phyloP scores from a whole-genome alignment of 129 eudicot species.

The Saposhnikovia divaricata region DNA sequence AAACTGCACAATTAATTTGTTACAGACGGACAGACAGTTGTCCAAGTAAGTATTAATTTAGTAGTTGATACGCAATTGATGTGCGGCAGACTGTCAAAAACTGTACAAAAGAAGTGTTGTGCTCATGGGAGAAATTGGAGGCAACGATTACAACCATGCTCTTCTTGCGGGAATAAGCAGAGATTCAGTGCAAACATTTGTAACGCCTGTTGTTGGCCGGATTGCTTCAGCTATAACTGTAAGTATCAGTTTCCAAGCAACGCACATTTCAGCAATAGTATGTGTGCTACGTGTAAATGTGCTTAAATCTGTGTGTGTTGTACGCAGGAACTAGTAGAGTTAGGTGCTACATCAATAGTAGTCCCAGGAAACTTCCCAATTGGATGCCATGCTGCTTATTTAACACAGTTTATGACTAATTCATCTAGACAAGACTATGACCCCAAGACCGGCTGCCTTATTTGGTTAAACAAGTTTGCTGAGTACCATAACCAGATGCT shows the following conservation, averaged over 20 bases:
- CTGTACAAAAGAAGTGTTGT: slow-evolving; percentile 34
- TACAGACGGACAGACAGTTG: too few species aligned
- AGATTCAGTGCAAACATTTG: slow-evolving; percentile 30
- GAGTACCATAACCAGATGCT: slow-evolving; percentile 42
- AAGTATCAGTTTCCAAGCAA: slow-evolving; percentile 3
- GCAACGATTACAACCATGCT: slow-evolving; percentile 63
- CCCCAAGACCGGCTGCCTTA: slow-evolving; percentile 39
- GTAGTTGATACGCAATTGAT: background rate
- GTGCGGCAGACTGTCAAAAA: slow-evolving; percentile 30
- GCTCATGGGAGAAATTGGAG: slow-evolving; percentile 80
- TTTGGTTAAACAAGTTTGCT: slow-evolving; percentile 29
- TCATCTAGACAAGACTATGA: slow-evolving; percentile 31
- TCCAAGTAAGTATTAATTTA: background rate
- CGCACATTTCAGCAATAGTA: background rate
- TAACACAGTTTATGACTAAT: slow-evolving; percentile 24
- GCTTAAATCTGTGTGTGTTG: background rate
- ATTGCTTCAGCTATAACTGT: slow-evolving; percentile 40
- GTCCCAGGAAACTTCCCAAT: slow-evolving; percentile 62
- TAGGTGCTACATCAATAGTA: slow-evolving; percentile 44
- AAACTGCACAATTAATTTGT: background rate
- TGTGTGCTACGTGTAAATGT: background rate
- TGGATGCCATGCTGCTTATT: slow-evolving; percentile 45
- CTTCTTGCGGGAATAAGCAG: slow-evolving; percentile 30
- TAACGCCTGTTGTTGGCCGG: slow-evolving; percentile 29
- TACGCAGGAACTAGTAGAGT: slow-evolving; percentile 42